Base-by-base conservation (phyloP, 768 basidiomycete species). In the Crassisporium funariophilum region DNA sequence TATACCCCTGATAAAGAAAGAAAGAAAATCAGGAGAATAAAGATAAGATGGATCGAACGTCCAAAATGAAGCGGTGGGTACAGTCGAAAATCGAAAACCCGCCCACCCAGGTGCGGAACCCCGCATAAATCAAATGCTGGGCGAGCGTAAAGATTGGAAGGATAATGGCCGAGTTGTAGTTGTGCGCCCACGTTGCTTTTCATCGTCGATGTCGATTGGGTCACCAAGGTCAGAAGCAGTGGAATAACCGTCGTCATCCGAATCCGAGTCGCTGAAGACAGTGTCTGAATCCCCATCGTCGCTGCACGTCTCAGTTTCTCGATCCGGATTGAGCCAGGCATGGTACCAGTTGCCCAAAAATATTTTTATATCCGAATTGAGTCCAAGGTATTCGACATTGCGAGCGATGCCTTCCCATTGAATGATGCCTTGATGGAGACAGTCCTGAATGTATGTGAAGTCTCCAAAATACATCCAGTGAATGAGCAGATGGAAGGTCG, bases 401-500 rank as follows among this genome's bases (percentile, higher is more conserved):
- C 86, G 82, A 15, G 89, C 89, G 50, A 95, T 73, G 21, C 89
- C 90, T 56, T 93, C 88, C 92, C 91, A 95, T 37, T 81, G 79
- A 35, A 91, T 75, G 41, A 73, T 64, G 15, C 85, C 83, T 15
- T 73, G 68, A 50, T 80, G 77, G 10, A 95, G 78, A 33, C 79
- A 83, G 17, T 81, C 74, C 58, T 86, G 81, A 57, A 95, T 84
- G 44, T 73, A 74, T 34, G 70, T 65, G 10, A 80, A 80, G 50
- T 78, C 73, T 22, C 89, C 91, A 66, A 88, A 91, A 69, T 89
- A 89, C 76, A 88, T 82, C 83, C 84, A 91, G 57, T 88, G 83
- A 54, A 88, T 68, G 56, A 91, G 78, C 19, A 83, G 71, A 24
- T 83, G 82, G 64, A 91, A 79, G 6, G 86, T 88, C 0, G 76